phyloP scores from a whole-genome alignment of 129 eudicot species.

The Flaveria bidentis region DNA sequence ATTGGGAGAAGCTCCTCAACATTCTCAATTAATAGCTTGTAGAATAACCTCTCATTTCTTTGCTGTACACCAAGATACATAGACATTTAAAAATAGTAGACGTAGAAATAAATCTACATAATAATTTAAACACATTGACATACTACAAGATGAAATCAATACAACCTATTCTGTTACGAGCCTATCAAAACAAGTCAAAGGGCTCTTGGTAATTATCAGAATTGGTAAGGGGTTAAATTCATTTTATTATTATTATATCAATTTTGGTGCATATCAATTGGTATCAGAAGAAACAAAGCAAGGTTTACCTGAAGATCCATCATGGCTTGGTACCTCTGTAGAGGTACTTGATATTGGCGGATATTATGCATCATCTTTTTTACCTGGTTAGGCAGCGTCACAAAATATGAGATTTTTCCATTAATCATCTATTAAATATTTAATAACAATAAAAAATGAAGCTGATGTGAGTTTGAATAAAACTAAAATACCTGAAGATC shows the following conservation, averaged over 20 bases:
- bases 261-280: too few species aligned
- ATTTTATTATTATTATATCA: too few species aligned
- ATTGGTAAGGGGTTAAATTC: too few species aligned
- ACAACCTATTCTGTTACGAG: too few species aligned
- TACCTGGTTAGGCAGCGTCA: slow-evolving; percentile 48
- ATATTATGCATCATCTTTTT: slow-evolving; percentile 86
- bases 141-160: too few species aligned
- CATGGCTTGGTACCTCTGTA: slow-evolving; percentile 96
- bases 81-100: not conserved
- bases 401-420: slow-evolving; percentile 18
- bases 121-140: not conserved
- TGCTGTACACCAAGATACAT: slow-evolving; percentile 54
- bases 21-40: slow-evolving; percentile 87
- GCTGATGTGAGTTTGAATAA: not conserved
- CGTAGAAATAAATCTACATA: not conserved
- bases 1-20: slow-evolving; percentile 98
- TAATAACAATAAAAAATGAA: not conserved
- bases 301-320: slow-evolving; percentile 94
- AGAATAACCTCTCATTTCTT: slow-evolving; percentile 79
- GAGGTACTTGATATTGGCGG: slow-evolving; percentile 93
- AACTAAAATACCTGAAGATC: slow-evolving; percentile 65
- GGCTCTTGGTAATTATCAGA: too few species aligned
- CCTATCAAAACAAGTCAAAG: too few species aligned
- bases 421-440: not conserved
- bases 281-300: not conserved